Conservation (phyloP, 768 basidiomycete genomes). For the Ephemerocybe angulata region DNA sequence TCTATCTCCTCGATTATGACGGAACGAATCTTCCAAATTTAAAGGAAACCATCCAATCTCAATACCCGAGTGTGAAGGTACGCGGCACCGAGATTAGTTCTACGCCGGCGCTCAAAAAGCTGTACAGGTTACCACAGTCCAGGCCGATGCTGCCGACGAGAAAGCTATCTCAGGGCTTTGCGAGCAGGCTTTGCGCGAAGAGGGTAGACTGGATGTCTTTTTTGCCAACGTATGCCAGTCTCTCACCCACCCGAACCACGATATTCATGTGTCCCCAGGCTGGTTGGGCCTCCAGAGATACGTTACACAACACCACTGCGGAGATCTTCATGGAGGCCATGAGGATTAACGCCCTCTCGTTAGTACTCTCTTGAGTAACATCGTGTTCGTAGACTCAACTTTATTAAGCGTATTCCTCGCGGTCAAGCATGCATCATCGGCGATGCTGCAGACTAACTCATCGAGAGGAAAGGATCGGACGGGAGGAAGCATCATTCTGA, state of each 20-base stretch:
- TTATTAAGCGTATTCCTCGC: constrained; percentile 79
- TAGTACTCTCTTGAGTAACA: constrained; percentile 14
- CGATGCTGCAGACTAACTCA: constrained; percentile 69
- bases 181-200: constrained; percentile 68
- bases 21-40: constrained; percentile 66
- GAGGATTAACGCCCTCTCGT: constrained; percentile 70
- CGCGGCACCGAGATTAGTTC: constrained; percentile 7
- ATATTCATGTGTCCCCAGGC: constrained; percentile 57
- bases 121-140: constrained; percentile 69
- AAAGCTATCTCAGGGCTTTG: constrained; percentile 63
- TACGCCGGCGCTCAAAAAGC: not conserved
- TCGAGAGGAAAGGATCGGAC: constrained; percentile 64
- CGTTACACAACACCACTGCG: constrained; percentile 51
- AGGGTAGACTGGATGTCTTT: constrained; percentile 88
- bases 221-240: constrained; percentile 76
- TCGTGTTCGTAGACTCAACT: not conserved
- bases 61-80: constrained; percentile 80
- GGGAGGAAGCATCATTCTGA: constrained; percentile 83
- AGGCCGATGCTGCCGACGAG: constrained; percentile 85
- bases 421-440: constrained; percentile 78
- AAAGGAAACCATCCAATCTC: constrained; percentile 58
- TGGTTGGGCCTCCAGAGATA: constrained; percentile 48
- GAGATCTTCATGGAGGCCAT: constrained; percentile 73
- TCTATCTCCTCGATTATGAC: constrained; percentile 74
- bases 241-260: not conserved